Conservation (phyloP, 805 yeast genomes). For the Candida fluviatilis region DNA sequence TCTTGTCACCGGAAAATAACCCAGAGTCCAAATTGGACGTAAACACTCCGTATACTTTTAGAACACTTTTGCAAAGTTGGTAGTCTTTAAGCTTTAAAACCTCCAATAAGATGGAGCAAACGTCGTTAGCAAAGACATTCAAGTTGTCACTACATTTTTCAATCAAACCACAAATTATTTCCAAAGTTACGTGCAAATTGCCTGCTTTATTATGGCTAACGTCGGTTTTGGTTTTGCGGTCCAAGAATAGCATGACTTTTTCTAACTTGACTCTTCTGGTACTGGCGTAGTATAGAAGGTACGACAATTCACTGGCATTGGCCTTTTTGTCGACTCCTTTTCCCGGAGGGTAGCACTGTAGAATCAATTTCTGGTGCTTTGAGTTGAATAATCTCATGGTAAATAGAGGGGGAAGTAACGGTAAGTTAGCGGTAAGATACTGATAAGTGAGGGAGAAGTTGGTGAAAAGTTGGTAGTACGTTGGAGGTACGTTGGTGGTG, state of each 20-base stretch:
- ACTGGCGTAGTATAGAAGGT: slow-evolving; percentile 83
- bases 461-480: too few species aligned
- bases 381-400: slow-evolving; percentile 50
- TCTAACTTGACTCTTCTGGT: slow-evolving; percentile 85
- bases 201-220: slow-evolving; percentile 62
- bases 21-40: slow-evolving; percentile 54
- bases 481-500: too few species aligned
- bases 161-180: slow-evolving; percentile 64
- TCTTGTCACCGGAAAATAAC: slow-evolving; percentile 61
- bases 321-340: slow-evolving; percentile 84
- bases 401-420: too few species aligned
- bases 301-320: slow-evolving; percentile 85
- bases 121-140: slow-evolving; percentile 72
- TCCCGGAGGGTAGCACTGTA: slow-evolving; percentile 93
- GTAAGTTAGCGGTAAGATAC: too few species aligned
- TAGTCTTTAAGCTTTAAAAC: slow-evolving; percentile 58
- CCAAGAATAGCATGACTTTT: slow-evolving; percentile 72
- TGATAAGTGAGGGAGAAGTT: too few species aligned
- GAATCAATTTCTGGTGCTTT: slow-evolving; percentile 84
- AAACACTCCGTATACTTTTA: slow-evolving; percentile 42
- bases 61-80: slow-evolving; percentile 51
- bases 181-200: slow-evolving; percentile 77
- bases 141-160: slow-evolving; percentile 77
- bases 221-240: slow-evolving; percentile 59
- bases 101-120: slow-evolving; percentile 53